Evolutionary conservation across 2,329 filamentous ascomycete species (phyloP).

Genomic region (Colletotrichum tanaceti): DNA sequence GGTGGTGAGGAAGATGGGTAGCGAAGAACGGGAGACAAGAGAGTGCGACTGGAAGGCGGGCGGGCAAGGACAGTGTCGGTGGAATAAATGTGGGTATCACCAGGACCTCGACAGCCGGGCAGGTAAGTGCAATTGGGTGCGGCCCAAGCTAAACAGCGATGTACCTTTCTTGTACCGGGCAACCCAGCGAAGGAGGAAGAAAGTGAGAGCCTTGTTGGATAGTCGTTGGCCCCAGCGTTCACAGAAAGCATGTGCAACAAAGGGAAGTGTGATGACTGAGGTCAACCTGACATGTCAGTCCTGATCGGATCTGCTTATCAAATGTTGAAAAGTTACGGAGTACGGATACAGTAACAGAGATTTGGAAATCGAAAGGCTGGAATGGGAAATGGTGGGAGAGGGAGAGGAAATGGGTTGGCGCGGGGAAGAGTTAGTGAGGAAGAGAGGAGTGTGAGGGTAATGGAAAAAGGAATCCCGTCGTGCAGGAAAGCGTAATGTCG

Average conservation of each 20-base stretch:
- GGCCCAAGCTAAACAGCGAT: slow-evolving; percentile 30
- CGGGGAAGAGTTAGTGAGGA: slow-evolving; percentile 3
- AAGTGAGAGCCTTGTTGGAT: slow-evolving; percentile 27
- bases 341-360: background rate
- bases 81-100: slow-evolving; percentile 40
- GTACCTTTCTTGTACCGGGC: slow-evolving; percentile 18
- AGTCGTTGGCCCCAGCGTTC: slow-evolving; percentile 8
- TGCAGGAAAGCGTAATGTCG: slow-evolving; percentile 37
- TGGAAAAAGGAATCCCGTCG: slow-evolving; percentile 29
- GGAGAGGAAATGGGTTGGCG: slow-evolving; percentile 2
- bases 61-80: slow-evolving; percentile 40
- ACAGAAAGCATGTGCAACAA: slow-evolving; percentile 11
- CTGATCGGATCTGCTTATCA: slow-evolving; percentile 12
- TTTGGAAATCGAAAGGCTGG: background rate
- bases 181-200: slow-evolving; percentile 17
- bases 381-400: background rate
- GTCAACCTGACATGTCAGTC: slow-evolving; percentile 7
- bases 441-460: slow-evolving; percentile 20
- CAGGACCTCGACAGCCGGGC: slow-evolving; percentile 37
- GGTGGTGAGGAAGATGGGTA: slow-evolving; percentile 39
- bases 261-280: background rate
- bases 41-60: slow-evolving; percentile 37
- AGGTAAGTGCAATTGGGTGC: slow-evolving; percentile 32
- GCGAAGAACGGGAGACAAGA: slow-evolving; percentile 38
- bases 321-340: background rate